Evolutionary conservation across 1,284 basidiomycete species (phyloP), one percentile per base, ranked within the genome.

Genomic region (Stygiomarasmius scandens): DNA sequence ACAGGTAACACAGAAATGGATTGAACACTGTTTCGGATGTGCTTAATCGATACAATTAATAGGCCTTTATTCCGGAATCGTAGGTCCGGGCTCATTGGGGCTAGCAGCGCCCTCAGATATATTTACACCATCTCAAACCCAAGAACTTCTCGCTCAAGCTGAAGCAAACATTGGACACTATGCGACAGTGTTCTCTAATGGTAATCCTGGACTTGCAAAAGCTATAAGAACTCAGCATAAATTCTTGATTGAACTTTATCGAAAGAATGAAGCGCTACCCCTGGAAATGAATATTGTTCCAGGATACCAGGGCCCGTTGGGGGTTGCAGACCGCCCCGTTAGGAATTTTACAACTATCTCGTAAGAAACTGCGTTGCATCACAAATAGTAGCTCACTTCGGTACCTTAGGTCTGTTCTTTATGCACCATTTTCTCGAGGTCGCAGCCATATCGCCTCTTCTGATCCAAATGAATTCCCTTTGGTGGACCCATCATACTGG

Each of bases 401-500:
- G 8, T 34, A 34, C 32, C 32, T 34, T 14, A 41, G 38, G 4
- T 41, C 38, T 19, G 38, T 41, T 4, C 38, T 41, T 9, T 41
- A 41, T 16, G 65, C 63, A 10, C 70, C 71, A 0, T 63, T 71
- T n/a, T 68, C 70, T 24, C 67, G 70, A 6, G 71, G 71, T 12
- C 63, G 70, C 4, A 69, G 68, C 0, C 70, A 73, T 52, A 71
- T 73, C 24, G 54, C 58, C 1, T 71, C 69, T 2, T 56, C 68
- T 2, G 52, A 68, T 58, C 62, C 62, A 1, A 41, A 24, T 6
- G 43, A 46, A 2, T 57, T 62, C 14, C 63, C 69, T 14, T 53
- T 56, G 2, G 64, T 69, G 12, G 64, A 71, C 47, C 69, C 69
- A 1, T 65, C 65, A 14, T 71, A 71, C 52, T 69, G 66, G 55